Evolutionary conservation across 2,329 filamentous ascomycete genomes (phyloP).

Genomic region (Sclerotinia trifoliorum): DNA sequence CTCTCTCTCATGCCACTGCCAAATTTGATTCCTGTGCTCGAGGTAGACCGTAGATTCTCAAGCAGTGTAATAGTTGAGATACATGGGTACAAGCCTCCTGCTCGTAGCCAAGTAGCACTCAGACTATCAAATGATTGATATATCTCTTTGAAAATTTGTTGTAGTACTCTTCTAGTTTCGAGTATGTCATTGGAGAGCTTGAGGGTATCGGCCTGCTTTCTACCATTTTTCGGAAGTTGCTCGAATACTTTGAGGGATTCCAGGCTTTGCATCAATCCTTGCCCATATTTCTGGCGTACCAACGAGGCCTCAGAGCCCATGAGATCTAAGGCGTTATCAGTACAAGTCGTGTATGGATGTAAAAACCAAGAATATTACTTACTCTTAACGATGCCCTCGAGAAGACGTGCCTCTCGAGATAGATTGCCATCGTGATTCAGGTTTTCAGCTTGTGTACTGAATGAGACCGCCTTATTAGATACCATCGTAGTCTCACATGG

Average conservation of each 20-base stretch:
- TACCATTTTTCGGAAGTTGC: neutral
- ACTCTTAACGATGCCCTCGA: neutral
- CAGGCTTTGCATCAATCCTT: conserved; percentile 42
- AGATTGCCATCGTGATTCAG: neutral
- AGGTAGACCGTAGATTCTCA: conserved; percentile 44
- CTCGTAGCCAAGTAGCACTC: conserved; percentile 42
- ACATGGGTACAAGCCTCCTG: conserved; percentile 44
- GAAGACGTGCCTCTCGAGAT: neutral
- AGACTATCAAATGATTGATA: conserved; percentile 22
- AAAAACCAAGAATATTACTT: neutral
- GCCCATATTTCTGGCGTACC: conserved; percentile 44
- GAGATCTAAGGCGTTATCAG: neutral
- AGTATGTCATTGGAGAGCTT: conserved; percentile 18
- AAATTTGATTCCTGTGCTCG: conserved; percentile 33
- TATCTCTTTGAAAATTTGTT: conserved; percentile 10
- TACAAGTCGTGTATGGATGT: neutral
- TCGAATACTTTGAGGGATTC: conserved; percentile 33
- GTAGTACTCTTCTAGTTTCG: neutral
- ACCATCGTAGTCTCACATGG: neutral
- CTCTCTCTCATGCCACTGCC: conserved; percentile 41
- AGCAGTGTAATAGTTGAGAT: conserved; percentile 45
- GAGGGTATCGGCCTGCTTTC: neutral
- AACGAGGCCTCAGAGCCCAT: conserved; percentile 28
- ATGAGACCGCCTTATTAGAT: too few species aligned
- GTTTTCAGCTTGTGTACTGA: too few species aligned